A percentile compares a stretch with the other conserved stretches of the same genome.
These are phyloP conservation scores for Wickerhamiella sorbophila DNA, from an alignment of 805 yeast species.

Conservation along the genomic window DNA sequence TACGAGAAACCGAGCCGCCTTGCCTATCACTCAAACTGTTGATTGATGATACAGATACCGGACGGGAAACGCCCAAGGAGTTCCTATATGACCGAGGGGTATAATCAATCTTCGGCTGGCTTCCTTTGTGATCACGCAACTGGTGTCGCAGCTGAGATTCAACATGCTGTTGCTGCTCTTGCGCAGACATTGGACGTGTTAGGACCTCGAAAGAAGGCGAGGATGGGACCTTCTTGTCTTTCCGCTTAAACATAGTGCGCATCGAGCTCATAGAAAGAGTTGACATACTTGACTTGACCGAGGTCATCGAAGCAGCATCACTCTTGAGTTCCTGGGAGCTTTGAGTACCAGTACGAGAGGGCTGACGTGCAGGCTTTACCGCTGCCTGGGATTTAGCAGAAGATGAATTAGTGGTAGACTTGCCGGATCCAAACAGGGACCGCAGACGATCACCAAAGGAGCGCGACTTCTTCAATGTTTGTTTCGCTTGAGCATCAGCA, in stretches of 20 bases:
- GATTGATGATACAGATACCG: not conserved
- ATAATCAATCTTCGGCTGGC: not conserved
- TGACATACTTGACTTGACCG: slow-evolving; percentile 19
- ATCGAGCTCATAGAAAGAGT: slow-evolving; percentile 20
- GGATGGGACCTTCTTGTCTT: not conserved
- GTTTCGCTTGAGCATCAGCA: too few relatives aligned
- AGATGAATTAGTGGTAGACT: not conserved
- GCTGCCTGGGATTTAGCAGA: not conserved
- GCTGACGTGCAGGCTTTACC: not conserved
- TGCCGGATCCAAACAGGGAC: not conserved
- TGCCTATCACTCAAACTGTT: not conserved
- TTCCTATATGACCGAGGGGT: not conserved
- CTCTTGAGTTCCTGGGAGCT: not conserved
- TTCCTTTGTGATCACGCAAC: not conserved
- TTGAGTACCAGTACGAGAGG: not conserved
- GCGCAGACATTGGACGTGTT: not conserved
- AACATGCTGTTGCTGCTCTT: not conserved
- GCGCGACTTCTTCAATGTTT: not conserved
- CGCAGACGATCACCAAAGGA: not conserved
- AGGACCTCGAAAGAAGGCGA: slow-evolving; percentile 1
- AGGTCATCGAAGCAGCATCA: slow-evolving; percentile 18
- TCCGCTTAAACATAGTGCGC: slow-evolving; percentile 9
- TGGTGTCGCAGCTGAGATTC: not conserved
- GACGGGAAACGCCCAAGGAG: not conserved
- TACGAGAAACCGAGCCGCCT: not conserved